Evolutionary conservation across 176 grass and related monocot genomes (phyloP).

Genomic region (Triticum aestivum): IWGSC_CS_RefSeq_v2.1 NC_057798.1:233233115-233233614

Average conservation of each 20-base stretch:
- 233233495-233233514: slow-evolving; percentile 79
- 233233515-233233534: slow-evolving; percentile 75
- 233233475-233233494: slow-evolving; percentile 81
- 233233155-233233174: slow-evolving; percentile 42
- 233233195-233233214: slow-evolving; percentile 78
- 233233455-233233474: slow-evolving; percentile 64
- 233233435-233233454: slow-evolving; percentile 77
- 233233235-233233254: slow-evolving; percentile 87
- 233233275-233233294: slow-evolving; percentile 75
- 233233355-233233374: slow-evolving; percentile 18
- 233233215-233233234: slow-evolving; percentile 78
- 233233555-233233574: slow-evolving; percentile 81
- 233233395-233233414: slow-evolving; percentile 9
- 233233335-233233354: slow-evolving; percentile 1
- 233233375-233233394: slow-evolving; percentile 27
- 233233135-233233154: slow-evolving; percentile 52
- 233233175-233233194: slow-evolving; percentile 43
- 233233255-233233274: slow-evolving; percentile 86
- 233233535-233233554: slow-evolving; percentile 96
- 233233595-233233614: slow-evolving; percentile 84
- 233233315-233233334: slow-evolving; percentile 59
- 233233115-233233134: slow-evolving; percentile 41
- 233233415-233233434: slow-evolving; percentile 85
- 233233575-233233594: slow-evolving; percentile 78
- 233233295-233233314: slow-evolving; percentile 83